Evolutionary conservation across 2,329 filamentous ascomycete species (phyloP).

Genomic region (Verticillium zaregamsianum): DNA sequence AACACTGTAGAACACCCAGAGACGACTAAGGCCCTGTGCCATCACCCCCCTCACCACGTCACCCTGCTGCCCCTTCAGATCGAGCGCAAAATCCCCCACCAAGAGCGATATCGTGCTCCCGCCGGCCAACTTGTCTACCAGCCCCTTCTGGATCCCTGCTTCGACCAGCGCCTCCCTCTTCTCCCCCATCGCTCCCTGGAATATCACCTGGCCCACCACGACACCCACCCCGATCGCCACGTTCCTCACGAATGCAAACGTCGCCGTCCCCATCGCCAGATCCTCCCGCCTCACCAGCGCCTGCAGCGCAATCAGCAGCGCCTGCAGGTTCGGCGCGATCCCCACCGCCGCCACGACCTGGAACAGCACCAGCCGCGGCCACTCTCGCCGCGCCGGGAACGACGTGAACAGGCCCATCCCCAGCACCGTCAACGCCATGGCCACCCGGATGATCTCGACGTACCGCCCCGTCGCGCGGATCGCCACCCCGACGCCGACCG

Average conservation of each 20-base stretch:
- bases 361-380: conserved; percentile 54
- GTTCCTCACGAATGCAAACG: conserved; percentile 64
- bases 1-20: conserved; percentile 54
- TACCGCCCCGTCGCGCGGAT: conserved; percentile 66
- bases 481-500: conserved; percentile 50
- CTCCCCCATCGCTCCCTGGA: conserved; percentile 68
- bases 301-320: conserved; percentile 65
- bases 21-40: conserved; percentile 44
- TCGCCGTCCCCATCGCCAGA: conserved; percentile 64
- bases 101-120: conserved; percentile 56
- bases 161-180: conserved; percentile 44
- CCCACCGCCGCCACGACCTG: conserved; percentile 62
- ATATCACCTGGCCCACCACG: conserved; percentile 73
- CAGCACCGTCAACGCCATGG: conserved; percentile 55
- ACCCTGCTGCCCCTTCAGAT: conserved; percentile 24
- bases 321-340: conserved; percentile 65
- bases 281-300: conserved; percentile 57
- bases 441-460: conserved; percentile 54
- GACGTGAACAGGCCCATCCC: conserved; percentile 63
- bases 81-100: conserved; percentile 16
- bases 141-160: conserved; percentile 40
- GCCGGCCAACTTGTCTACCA: conserved; percentile 50
- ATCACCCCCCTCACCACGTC: conserved; percentile 39
- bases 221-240: conserved; percentile 64
- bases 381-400: conserved; percentile 51